phyloP scores from a whole-genome alignment of 1,284 basidiomycete genomes.

The Trametes pubescens region DNA sequence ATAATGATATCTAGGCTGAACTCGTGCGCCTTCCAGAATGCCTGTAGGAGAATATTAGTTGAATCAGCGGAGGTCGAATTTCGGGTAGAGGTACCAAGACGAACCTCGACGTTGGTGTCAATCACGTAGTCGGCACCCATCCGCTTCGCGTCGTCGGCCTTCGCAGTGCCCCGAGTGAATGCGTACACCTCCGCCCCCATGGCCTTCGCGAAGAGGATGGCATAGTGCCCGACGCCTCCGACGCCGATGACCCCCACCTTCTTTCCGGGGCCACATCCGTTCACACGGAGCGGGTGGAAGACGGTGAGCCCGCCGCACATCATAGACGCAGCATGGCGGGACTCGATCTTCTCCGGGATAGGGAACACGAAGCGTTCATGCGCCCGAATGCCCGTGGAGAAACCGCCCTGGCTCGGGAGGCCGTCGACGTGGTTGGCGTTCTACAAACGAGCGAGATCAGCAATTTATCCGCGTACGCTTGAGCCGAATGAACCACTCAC shows the following conservation, averaged over 20 bases:
- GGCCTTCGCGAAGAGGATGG: slow-evolving; percentile 38
- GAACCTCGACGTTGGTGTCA: slow-evolving; percentile 43
- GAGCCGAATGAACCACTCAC: slow-evolving; percentile 18
- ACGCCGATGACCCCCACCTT: slow-evolving; percentile 74
- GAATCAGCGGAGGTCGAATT: background rate
- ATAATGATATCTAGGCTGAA: slow-evolving; percentile 69
- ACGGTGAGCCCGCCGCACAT: slow-evolving; percentile 74
- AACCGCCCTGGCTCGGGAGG: slow-evolving; percentile 65
- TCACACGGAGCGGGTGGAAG: slow-evolving; percentile 68
- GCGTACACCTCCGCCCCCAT: slow-evolving; percentile 63
- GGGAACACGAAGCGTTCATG: slow-evolving; percentile 76
- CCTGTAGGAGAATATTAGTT: slow-evolving; percentile 30
- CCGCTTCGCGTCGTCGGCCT: slow-evolving; percentile 67
- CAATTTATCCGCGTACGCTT: background rate
- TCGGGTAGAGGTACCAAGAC: background rate
- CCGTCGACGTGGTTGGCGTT: slow-evolving; percentile 51
- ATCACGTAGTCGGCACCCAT: slow-evolving; percentile 68
- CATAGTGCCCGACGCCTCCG: slow-evolving; percentile 57
- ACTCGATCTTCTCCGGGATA: slow-evolving; percentile 67
- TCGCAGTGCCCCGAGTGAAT: slow-evolving; percentile 68
- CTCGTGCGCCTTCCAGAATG: slow-evolving; percentile 56
- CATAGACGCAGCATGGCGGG: slow-evolving; percentile 60
- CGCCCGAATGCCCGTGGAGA: slow-evolving; percentile 70
- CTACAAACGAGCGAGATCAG: slow-evolving; percentile 10
- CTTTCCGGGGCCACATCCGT: slow-evolving; percentile 69